Evolutionary conservation across 805 yeast genomes (phyloP).

Genomic region (Tetrapisispora fleetii): DNA sequence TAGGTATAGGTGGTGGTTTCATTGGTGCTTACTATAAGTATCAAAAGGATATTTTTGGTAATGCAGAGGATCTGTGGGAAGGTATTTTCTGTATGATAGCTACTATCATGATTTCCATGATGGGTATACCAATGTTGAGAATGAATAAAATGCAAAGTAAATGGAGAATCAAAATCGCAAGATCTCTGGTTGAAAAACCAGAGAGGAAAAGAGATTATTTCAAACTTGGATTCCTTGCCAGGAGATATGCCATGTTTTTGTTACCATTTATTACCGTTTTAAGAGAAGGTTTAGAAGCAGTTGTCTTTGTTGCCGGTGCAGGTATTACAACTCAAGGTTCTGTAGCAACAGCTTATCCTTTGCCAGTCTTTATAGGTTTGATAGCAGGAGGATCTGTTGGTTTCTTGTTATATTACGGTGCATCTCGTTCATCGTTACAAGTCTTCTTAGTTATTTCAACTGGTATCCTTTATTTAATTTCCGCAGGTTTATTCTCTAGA

Average conservation of each 20-base stretch:
- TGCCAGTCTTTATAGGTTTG: constrained; percentile 85
- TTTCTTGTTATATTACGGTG: constrained; percentile 63
- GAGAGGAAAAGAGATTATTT: constrained; percentile 40
- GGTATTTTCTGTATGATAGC: constrained; percentile 91
- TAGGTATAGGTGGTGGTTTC: constrained; percentile 82
- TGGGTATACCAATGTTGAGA: constrained; percentile 96
- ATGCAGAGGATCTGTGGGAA: constrained; percentile 93
- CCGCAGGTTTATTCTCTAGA: constrained; percentile 89
- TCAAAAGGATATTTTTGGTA: constrained; percentile 74
- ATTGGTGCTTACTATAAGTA: constrained; percentile 86
- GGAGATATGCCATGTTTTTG: constrained; percentile 79
- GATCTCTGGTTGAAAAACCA: constrained; percentile 60
- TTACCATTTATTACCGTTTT: constrained; percentile 84
- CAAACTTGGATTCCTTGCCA: constrained; percentile 43
- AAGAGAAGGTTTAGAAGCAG: constrained; percentile 96
- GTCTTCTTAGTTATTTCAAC: constrained; percentile 82
- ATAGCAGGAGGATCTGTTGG: constrained; percentile 73
- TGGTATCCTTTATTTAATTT: constrained; percentile 75
- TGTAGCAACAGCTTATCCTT: constrained; percentile 71
- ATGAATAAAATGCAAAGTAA: constrained; percentile 92
- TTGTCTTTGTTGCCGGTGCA: constrained; percentile 93
- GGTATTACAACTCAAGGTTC: constrained; percentile 50
- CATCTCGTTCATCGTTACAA: constrained; percentile 75
- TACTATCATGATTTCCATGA: constrained; percentile 72
- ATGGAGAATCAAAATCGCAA: constrained; percentile 93